These are phyloP conservation scores for Trichosporon faecale DNA, from an alignment of 1,284 basidiomycete species.

Conservation along the genomic window DNA sequence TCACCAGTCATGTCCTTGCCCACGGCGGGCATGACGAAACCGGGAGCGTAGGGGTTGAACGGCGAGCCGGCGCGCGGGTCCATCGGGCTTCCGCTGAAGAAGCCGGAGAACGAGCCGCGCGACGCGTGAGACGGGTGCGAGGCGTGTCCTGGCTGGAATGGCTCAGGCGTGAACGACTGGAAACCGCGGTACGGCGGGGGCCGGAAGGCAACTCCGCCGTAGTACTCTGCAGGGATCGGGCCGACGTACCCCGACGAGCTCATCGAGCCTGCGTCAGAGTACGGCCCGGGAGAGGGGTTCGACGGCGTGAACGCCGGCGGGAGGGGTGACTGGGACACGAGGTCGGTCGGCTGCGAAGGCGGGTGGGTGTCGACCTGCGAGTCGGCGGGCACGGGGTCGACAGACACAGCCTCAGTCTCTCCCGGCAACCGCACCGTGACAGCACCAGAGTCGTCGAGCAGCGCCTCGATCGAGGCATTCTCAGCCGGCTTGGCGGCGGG, in stretches of 20 bases:
- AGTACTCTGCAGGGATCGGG: conserved; percentile 8
- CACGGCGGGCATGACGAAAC: conserved; percentile 37
- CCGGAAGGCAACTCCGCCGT: conserved; percentile 61
- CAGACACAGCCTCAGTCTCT: conserved; percentile 7
- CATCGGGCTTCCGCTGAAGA: conserved; percentile 11
- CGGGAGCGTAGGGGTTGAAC: conserved; percentile 29
- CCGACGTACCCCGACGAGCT: conserved; percentile 23
- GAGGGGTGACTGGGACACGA: conserved; percentile 11
- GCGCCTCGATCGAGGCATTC: conserved; percentile 26
- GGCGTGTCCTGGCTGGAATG: conserved; percentile 19
- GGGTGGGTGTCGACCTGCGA: conserved; percentile 13
- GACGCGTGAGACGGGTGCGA: conserved; percentile 17
- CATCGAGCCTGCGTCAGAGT: conserved; percentile 39
- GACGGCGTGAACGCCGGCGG: conserved; percentile 24
- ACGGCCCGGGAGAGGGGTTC: conserved; percentile 20
- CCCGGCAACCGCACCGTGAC: conserved; percentile 42
- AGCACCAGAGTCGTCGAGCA: conserved; percentile 30
- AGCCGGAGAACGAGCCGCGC: conserved; percentile 31
- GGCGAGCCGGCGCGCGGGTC: conserved; percentile 28
- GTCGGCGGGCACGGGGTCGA: conserved; percentile 6
- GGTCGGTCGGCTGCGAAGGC: conserved; percentile 13
- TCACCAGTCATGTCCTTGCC: not conserved
- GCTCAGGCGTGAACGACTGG: conserved; percentile 24
- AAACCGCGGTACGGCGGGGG: conserved; percentile 57
- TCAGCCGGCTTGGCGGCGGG: conserved; percentile 13